Base-by-base conservation (phyloP, 805 yeast species). In the Starmerella cellae region DNA sequence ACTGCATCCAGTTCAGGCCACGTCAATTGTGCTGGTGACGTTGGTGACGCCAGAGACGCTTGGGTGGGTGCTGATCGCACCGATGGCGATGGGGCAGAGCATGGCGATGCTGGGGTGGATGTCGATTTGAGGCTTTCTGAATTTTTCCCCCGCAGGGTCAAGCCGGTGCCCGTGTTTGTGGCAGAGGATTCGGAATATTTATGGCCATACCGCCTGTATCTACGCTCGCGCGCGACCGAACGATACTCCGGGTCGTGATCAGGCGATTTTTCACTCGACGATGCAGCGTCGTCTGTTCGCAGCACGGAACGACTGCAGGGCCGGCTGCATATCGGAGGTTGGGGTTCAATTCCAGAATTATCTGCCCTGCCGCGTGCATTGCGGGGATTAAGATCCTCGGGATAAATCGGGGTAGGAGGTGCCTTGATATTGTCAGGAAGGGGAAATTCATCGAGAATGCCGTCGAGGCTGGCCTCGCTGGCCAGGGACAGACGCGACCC, bases 381-480 rank as follows among this genome's bases (percentile, higher is more conserved):
- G 18, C 5, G 19, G 38, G 18, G 11, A 17, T 5, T 34, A 16
- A 6, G 9, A 9, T 10, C 27, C n/a, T 35, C 21, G 8, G 20
- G 19, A n/a, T 21, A 17, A 10, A 14, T 26, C 6, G 32, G 29
- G 5, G 5, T 35, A 4, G 29, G 37, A 29, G 17, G 17, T 22
- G 21, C 32, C 32, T 11, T 8, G 32, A 29, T 29, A 29, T 14
- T n/a, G 33, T 42, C 39, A 35, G 50, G 50, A 4, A 48, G 30
- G 21, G 52, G 52, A 26, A 49, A 49, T 13, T 40, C 52, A 22
- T 48, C 52, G 13, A 49, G 40, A 16, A 49, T 48, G 16, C 43
- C 40, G 11, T 35, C 39, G 10, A 5, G 40, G 18, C 16, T 22
- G 19, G 37, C 18, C n/a, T 34, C 36, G 34, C 45, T 43, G 10